These are phyloP conservation scores for Aspergillus brasiliensis DNA, from an alignment of 2,329 filamentous ascomycete species.

Conservation along the genomic window DNA sequence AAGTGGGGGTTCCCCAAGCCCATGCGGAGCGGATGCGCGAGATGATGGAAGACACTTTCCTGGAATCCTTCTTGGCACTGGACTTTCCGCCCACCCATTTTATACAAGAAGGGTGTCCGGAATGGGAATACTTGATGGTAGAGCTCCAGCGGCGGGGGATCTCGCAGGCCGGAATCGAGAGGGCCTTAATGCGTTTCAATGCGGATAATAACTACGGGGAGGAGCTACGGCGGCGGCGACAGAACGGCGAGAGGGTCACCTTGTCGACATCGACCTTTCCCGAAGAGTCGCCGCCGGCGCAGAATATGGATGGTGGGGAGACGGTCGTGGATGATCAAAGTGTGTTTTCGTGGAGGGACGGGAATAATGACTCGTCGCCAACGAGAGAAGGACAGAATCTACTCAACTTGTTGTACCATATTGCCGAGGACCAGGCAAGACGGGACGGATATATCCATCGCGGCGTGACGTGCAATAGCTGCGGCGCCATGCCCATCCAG, in stretches of 20 bases:
- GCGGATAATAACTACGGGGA: slow-evolving; percentile 43
- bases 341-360: slow-evolving; percentile 48
- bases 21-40: slow-evolving; percentile 46
- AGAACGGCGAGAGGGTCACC: slow-evolving; percentile 43
- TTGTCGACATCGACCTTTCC: slow-evolving; percentile 37
- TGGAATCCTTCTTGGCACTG: slow-evolving; percentile 46
- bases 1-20: slow-evolving; percentile 39
- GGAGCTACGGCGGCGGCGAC: slow-evolving; percentile 39
- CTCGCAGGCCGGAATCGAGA: slow-evolving; percentile 39
- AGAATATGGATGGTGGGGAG: slow-evolving; percentile 37
- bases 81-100: slow-evolving; percentile 43
- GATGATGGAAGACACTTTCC: slow-evolving; percentile 48
- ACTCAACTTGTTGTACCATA: slow-evolving; percentile 82
- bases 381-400: slow-evolving; percentile 70
- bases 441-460: slow-evolving; percentile 89
- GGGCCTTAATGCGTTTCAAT: slow-evolving; percentile 43
- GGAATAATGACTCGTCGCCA: slow-evolving; percentile 44
- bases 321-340: slow-evolving; percentile 46
- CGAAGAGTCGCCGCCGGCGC: slow-evolving; percentile 27
- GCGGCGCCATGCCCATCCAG: slow-evolving; percentile 82
- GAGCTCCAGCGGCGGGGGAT: slow-evolving; percentile 45
- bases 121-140: slow-evolving; percentile 40
- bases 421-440: slow-evolving; percentile 88
- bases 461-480: slow-evolving; percentile 89
- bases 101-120: slow-evolving; percentile 34